Base-by-base conservation (phyloP, 352 stramenopile genomes). In the Discostella stelligera region DNA sequence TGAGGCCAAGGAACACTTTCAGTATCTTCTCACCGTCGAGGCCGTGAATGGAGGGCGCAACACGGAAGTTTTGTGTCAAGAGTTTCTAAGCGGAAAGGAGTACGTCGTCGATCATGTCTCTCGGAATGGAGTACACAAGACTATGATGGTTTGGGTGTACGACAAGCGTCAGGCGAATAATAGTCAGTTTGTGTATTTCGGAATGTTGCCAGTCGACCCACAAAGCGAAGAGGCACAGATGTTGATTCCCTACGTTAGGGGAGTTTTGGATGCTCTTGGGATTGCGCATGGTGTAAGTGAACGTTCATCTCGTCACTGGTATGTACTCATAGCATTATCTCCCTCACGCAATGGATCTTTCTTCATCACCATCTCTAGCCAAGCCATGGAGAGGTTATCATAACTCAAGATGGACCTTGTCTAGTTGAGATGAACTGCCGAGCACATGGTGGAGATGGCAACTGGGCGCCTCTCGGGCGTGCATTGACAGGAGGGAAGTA, bases 351-450 rank as follows among this genome's bases (percentile, higher is more conserved):
- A 4, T 49, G 1, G n/a, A 52, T 14, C 18, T 64, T 20, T n/a
- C 62, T 32, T 20, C 49, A 25, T 32, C 37, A 14, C 16, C 16
- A n/a, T 11, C 48, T 52, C 20, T 60, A 68, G 50, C 53, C 52
- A 67, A 78, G 71, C 27, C 71, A 79, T 60, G 79, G 74, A 23
- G 89, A 94, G 72, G 67, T 94, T 23, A 93, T 93, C 21, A 88
- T 94, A 90, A 94, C 86, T 9, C 55, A 78, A 3, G 84, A 88
- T 61, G 86, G 84, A 39, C 95, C 95, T 0, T 96, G 97, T 71
- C 85, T 98, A 21, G 97, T 98, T 23, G 96, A 98, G 79, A 95
- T 98, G 55, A 96, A 96, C 52, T 95, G 95, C 48, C 93, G 96
- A n/a, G 97, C 94, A 78, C 96, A 98, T 79, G 96, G 96, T 20